Conservation (phyloP, 2,329 filamentous ascomycete species). For the Stagonosporopsis cucurbitacearum region DNA sequence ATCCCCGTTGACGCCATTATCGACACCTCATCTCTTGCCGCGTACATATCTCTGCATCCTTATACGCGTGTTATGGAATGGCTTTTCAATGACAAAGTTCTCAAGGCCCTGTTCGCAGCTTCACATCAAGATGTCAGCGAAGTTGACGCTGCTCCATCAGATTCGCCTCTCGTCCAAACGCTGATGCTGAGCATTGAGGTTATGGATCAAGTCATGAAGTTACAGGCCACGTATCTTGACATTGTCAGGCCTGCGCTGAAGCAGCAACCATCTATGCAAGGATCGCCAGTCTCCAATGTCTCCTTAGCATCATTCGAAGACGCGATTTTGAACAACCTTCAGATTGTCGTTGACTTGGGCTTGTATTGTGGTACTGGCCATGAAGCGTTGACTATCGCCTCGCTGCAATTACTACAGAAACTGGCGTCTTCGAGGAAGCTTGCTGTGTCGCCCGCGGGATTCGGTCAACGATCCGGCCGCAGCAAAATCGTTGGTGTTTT, state of each 20-base stretch:
- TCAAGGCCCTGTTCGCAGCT: conserved; percentile 77
- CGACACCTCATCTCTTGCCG: conserved; percentile 73
- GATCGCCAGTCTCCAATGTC: conserved; percentile 71
- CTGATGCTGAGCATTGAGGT: conserved; percentile 83
- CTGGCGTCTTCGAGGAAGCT: conserved; percentile 84
- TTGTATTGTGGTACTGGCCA: conserved; percentile 87
- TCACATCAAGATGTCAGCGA: conserved; percentile 78
- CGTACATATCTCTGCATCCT: conserved; percentile 87
- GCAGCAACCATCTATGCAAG: conserved; percentile 65
- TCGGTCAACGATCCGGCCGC: conserved; percentile 68
- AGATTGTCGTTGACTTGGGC: conserved; percentile 80
- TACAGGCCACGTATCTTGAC: conserved; percentile 90
- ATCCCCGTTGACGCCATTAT: conserved; percentile 78
- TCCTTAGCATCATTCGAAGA: conserved; percentile 92
- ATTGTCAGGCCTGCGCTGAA: conserved; percentile 82
- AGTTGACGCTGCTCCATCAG: conserved; percentile 73
- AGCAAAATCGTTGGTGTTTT: conserved; percentile 90
- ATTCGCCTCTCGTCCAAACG: conserved; percentile 81
- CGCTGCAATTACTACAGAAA: conserved; percentile 82
- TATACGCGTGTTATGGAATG: conserved; percentile 97
- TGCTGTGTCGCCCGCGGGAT: conserved; percentile 70
- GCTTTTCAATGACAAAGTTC: conserved; percentile 92
- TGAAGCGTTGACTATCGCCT: conserved; percentile 77
- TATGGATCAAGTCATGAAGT: conserved; percentile 79
- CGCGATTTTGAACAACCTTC: conserved; percentile 80